phyloP scores from a whole-genome alignment of 345 rosid genomes.

The Gossypium sturtianum region DNA sequence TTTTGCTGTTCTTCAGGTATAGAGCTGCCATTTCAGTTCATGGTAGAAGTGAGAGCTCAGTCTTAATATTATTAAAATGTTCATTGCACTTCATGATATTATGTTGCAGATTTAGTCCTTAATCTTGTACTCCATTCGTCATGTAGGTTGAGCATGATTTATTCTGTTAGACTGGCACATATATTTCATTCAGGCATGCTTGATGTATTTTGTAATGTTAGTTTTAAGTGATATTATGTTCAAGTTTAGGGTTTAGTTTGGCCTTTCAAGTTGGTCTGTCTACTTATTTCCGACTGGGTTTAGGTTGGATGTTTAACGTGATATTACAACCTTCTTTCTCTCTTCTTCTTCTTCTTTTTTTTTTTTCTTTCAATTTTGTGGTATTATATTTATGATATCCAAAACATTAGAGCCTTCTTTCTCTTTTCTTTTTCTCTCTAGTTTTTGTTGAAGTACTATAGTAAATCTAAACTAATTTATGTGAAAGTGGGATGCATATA shows the following conservation, averaged over 20 bases:
- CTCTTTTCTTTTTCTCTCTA: not conserved
- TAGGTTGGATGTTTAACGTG: not conserved
- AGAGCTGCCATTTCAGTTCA: not conserved
- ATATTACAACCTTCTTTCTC: not conserved
- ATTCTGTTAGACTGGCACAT: not conserved
- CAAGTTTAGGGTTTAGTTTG: not conserved
- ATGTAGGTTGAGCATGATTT: conserved; percentile 12
- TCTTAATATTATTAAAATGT: not conserved
- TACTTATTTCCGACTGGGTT: not conserved
- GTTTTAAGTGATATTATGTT: not conserved
- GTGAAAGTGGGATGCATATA: not conserved
- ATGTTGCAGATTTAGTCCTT: not conserved
- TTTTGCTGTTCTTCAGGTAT: conserved; percentile 73
- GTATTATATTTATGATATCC: no score
- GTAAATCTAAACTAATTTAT: not conserved
- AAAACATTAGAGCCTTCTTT: not conserved
- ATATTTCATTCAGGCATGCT: not conserved
- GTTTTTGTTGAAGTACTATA: not conserved
- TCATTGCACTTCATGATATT: not conserved
- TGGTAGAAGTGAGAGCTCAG: conserved; percentile 7
- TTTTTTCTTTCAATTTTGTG: not conserved
- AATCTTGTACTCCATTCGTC: not conserved
- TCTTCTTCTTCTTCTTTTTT: no score
- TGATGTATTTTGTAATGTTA: not conserved
- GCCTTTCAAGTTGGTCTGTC: not conserved